Evolutionary conservation across 805 yeast genomes (phyloP), one percentile per base, ranked within the genome.

Genomic region (Yarrowia yakushimensis): DNA sequence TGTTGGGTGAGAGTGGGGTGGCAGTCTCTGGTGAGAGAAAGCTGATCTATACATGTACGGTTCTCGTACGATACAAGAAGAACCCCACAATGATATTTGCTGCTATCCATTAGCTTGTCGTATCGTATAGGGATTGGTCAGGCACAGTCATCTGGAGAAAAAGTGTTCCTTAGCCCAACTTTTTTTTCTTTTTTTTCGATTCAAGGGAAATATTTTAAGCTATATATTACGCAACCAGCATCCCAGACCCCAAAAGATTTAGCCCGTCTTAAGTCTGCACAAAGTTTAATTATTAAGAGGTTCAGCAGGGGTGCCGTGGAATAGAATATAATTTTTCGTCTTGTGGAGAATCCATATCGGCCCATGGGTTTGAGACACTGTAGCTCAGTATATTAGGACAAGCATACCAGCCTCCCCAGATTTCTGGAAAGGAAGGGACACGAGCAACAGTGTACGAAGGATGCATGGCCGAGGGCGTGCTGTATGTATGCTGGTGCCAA

Each of bases 211-310:
- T n/a, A n/a, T n/a, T n/a, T n/a, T n/a, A n/a, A n/a, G n/a, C n/a
- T n/a, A n/a, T n/a, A n/a, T n/a, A n/a, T n/a, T n/a, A n/a, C n/a
- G n/a, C n/a, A n/a, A n/a, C n/a, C n/a, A n/a, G n/a, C n/a, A n/a
- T n/a, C n/a, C n/a, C n/a, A n/a, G n/a, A 42, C 25, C 48, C 48
- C 48, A 42, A 25, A 42, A n/a, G 31, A 42, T n/a, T 42, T 42
- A 42, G 31, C 48, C 31, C 31, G 48, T 31, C 48, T 25, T 27
- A 43, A 43, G 34, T 33, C 34, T 17, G 27, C 34, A 9, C 33
- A 17, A 43, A 43, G 7, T 12, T 12, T 12, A 43, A 6, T 15
- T 3, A 15, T 17, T 13, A 28, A 41, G 30, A 10, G 31, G 43
- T 25, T 9, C 15, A 15, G 31, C 31, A 42, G 48, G 48, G 48